Evolutionary conservation across 768 basidiomycete genomes (phyloP), one percentile per base, ranked within the genome.

Genomic region (Lanmaoa pseudosensibilis): DNA sequence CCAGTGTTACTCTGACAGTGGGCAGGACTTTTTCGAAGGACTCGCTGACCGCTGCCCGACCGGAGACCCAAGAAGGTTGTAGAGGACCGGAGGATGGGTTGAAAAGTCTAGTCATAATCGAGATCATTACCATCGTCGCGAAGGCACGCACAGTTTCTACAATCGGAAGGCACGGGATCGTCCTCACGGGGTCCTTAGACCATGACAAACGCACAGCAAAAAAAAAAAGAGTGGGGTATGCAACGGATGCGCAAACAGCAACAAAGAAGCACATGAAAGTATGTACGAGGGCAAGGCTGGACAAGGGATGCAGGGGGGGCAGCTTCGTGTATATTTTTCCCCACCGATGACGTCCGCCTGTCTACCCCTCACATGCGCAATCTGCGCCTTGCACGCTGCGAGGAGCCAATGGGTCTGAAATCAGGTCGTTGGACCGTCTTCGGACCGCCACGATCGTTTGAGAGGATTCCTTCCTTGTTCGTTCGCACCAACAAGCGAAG

Each of bases 391-490:
- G 30, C 30, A 11, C 19, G 40, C 19, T 9, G 15, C 41, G n/a
- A 43, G 15, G 15, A 1, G n/a, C 36, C 7, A 7, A 21, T 15
- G 25, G 5, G 19, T 23, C 11, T 13, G 8, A 21, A 6, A 12
- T 67, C 52, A 67, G 5, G 58, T 58, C n/a, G 48, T 54, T 2
- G 60, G 65, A 2, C 63, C 63, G 13, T 73, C 52, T 23, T 64
- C 60, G 2, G 65, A 71, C 32, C 44, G 36, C 71, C 70, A 66
- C 15, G 69, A 40, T 21, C 70, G 70, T 46, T 71, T 71, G 23
- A 50, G 65, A 8, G 60, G 64, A 38, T 65, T 67, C 0, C 46
- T 36, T 15, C 51, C 50, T 4, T 61, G 68, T 13, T 59, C 61
- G 18, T 67, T 69, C 9, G 67, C 62, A 41, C 68, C 68, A 39